Conservation (phyloP, 352 stramenopile species). For the Globisporangium lucens region DNA sequence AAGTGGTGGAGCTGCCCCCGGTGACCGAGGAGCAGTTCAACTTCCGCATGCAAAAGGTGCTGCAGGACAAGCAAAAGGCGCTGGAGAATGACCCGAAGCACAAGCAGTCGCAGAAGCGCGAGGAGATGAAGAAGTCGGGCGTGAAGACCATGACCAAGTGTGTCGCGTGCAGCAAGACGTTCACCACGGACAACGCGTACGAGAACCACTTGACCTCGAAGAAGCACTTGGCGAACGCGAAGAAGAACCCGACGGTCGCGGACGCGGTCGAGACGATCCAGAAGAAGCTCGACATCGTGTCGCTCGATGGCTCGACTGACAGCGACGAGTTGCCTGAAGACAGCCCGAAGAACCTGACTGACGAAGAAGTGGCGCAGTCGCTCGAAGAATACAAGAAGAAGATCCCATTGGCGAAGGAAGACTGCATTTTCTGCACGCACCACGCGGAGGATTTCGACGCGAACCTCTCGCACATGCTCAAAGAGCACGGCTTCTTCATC, state of each 20-base stretch:
- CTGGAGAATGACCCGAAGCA: constrained; percentile 62
- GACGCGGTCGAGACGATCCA: constrained; percentile 59
- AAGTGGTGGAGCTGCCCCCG: constrained; percentile 92
- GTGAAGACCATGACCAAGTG: constrained; percentile 81
- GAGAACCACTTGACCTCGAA: constrained; percentile 86
- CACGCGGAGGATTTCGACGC: constrained; percentile 59
- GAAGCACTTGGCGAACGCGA: constrained; percentile 79
- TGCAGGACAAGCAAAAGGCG: constrained; percentile 53
- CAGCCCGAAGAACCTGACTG: constrained; percentile 29
- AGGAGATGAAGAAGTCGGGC: constrained; percentile 65
- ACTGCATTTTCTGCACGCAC: constrained; percentile 85
- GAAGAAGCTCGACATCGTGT: constrained; percentile 58
- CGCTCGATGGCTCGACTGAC: constrained; percentile 23
- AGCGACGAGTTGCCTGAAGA: constrained; percentile 18
- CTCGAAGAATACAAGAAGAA: constrained; percentile 79
- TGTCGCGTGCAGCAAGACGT: constrained; percentile 83
- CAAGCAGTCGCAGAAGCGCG: constrained; percentile 64
- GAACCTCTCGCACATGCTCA: constrained; percentile 89
- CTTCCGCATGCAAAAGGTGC: constrained; percentile 71
- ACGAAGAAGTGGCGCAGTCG: constrained; percentile 56
- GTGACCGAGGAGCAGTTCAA: constrained; percentile 89
- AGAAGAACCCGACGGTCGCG: constrained; percentile 54
- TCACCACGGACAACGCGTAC: constrained; percentile 75
- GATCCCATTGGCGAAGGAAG: constrained; percentile 64
- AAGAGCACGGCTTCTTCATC: constrained; percentile 94